These are phyloP conservation scores for Heterobasidion annosum DNA, from an alignment of 1,284 basidiomycete genomes.

Conservation along the genomic window DNA sequence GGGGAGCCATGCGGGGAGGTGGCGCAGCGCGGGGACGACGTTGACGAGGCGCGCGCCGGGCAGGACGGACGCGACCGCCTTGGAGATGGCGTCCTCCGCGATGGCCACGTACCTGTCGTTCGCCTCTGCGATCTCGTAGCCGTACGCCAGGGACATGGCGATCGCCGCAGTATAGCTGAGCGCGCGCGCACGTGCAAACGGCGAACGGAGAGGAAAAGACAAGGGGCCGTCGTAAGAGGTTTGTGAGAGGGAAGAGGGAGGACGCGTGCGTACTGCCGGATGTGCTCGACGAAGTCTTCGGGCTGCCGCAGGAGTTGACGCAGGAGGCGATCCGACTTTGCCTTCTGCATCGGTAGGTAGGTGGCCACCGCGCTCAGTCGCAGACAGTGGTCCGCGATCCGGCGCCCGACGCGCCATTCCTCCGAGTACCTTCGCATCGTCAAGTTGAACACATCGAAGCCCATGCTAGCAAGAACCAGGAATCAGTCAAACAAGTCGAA, in stretches of 20 bases:
- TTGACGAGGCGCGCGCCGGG: conserved; percentile 6
- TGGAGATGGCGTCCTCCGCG: not conserved
- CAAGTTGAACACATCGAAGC: not conserved
- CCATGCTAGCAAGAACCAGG: conserved; percentile 2
- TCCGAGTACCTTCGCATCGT: not conserved
- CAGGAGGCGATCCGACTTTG: not conserved
- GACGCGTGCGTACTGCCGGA: conserved; percentile 1
- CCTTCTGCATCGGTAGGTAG: not conserved
- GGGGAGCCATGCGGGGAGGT: not conserved
- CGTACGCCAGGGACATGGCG: conserved; percentile 2
- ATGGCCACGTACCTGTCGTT: conserved; percentile 2
- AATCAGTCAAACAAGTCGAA: not conserved
- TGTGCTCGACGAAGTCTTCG: not conserved
- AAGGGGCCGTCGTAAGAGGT: too few species aligned
- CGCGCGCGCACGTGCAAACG: too few species aligned
- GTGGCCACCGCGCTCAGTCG: not conserved
- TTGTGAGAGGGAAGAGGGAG: not conserved
- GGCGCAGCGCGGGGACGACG: conserved; percentile 1
- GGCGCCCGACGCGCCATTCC: not conserved
- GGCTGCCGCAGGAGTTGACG: not conserved
- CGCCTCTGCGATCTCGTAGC: not conserved
- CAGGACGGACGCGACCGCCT: not conserved
- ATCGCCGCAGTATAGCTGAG: not conserved
- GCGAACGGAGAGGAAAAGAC: too few species aligned
- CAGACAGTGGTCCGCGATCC: not conserved